Conservation (phyloP, 331 rosid species). For the Malus hybrid region DNA sequence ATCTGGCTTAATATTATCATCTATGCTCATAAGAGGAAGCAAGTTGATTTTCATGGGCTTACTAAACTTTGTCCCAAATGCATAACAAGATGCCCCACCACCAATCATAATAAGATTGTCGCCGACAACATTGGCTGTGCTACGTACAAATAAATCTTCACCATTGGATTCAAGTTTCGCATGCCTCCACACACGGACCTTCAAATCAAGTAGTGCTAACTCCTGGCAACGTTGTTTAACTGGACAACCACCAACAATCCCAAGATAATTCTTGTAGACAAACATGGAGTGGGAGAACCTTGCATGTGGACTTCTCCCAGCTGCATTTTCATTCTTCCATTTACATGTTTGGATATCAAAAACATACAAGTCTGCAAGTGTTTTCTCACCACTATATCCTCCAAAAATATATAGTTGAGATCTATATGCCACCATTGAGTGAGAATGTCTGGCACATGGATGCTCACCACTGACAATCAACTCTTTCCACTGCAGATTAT, state of each 20-base stretch:
- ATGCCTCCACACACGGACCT: constrained; percentile 51
- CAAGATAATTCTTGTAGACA: constrained; percentile 60
- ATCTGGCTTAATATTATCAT: constrained; percentile 24
- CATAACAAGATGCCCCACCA: constrained; percentile 94
- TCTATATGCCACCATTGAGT: constrained; percentile 77
- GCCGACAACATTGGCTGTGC: constrained; percentile 60
- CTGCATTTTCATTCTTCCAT: constrained; percentile 64
- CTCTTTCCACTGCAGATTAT: constrained; percentile 54
- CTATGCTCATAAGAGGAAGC: constrained; percentile 29
- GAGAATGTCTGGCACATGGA: constrained; percentile 87
- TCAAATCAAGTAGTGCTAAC: constrained; percentile 76
- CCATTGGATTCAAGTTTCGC: constrained; percentile 53
- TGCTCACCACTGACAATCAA: constrained; percentile 48
- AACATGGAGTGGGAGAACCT: constrained; percentile 94
- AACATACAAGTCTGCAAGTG: constrained; percentile 78
- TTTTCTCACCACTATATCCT: constrained; percentile 71
- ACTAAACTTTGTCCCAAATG: constrained; percentile 94
- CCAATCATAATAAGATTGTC: constrained; percentile 73
- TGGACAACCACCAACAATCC: constrained; percentile 92
- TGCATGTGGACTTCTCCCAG: constrained; percentile 72
- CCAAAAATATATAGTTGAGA: constrained; percentile 68
- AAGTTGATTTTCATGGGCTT: constrained; percentile 69
- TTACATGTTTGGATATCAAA: constrained; percentile 50
- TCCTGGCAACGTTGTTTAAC: constrained; percentile 66
- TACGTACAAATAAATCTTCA: constrained; percentile 77